Evolutionary conservation across 495 filamentous ascomycete genomes (phyloP).

Genomic region (Venustampulla echinocandica): DNA sequence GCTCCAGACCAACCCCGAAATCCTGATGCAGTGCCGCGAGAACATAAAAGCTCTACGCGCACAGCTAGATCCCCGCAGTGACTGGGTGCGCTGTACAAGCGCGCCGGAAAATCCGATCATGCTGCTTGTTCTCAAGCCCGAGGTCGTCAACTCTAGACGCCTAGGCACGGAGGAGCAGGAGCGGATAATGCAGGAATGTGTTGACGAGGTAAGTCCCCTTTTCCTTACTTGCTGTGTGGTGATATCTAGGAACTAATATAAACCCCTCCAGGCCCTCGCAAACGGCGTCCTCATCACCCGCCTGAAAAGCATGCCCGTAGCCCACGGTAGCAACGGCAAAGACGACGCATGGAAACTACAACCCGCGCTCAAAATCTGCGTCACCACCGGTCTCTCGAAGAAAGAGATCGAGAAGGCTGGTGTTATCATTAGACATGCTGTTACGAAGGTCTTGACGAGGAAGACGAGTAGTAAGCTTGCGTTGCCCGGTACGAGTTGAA

Average conservation of each 20-base stretch:
- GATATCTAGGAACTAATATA: background rate
- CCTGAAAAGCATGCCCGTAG: slow-evolving; percentile 65
- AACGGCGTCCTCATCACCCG: slow-evolving; percentile 85
- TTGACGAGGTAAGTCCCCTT: slow-evolving; percentile 77
- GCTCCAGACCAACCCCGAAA: slow-evolving; percentile 74
- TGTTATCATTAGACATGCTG: slow-evolving; percentile 77
- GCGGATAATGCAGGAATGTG: slow-evolving; percentile 74
- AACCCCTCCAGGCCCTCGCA: slow-evolving; percentile 47
- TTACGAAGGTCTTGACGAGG: slow-evolving; percentile 72
- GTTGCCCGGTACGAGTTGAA: slow-evolving; percentile 11
- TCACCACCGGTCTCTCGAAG: slow-evolving; percentile 76
- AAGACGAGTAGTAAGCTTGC: slow-evolving; percentile 23
- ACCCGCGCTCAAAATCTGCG: slow-evolving; percentile 82
- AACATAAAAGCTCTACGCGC: slow-evolving; percentile 72
- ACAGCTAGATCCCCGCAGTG: slow-evolving; percentile 85
- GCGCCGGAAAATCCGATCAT: slow-evolving; percentile 77
- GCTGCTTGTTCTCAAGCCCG: slow-evolving; percentile 75
- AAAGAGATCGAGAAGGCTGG: slow-evolving; percentile 95
- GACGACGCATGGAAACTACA: slow-evolving; percentile 52
- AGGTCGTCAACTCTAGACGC: slow-evolving; percentile 63
- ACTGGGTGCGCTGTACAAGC: slow-evolving; percentile 82
- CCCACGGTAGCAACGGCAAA: slow-evolving; percentile 49
- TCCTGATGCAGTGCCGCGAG: slow-evolving; percentile 66
- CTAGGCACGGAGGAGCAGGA: slow-evolving; percentile 70
- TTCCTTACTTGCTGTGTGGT: background rate